A percentile compares a stretch with the other conserved stretches of the same genome.
phyloP scores from a whole-genome alignment of 805 yeast genomes.

The Nakazawaea pomicola region DNA sequence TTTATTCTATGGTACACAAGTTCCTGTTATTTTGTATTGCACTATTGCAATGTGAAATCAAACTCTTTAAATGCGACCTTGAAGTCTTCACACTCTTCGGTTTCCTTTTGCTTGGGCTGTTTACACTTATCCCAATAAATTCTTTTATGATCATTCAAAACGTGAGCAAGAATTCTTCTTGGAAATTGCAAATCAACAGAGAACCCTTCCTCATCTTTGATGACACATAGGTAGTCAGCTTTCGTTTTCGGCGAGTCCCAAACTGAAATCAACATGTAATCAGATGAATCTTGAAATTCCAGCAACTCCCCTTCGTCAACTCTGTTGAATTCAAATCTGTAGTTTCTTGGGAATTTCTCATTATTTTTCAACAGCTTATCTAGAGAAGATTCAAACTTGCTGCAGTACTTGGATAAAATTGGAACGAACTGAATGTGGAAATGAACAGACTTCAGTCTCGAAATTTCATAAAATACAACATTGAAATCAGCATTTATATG shows the following conservation, averaged over 20 bases:
- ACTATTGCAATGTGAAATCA: conserved; percentile 41
- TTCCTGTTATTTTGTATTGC: no score
- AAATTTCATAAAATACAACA: conserved; percentile 67
- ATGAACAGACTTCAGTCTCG: conserved; percentile 61
- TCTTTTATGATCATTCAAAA: conserved; percentile 56
- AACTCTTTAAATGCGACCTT: conserved; percentile 47
- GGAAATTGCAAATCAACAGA: conserved; percentile 77
- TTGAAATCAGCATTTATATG: conserved; percentile 34
- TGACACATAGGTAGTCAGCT: conserved; percentile 21
- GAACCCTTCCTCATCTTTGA: conserved; percentile 14
- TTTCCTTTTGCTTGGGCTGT: conserved; percentile 61
- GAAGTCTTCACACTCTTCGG: conserved; percentile 56
- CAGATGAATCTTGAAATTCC: conserved; percentile 25
- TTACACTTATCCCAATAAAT: conserved; percentile 74
- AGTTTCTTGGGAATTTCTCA: conserved; percentile 38
- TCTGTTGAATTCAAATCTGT: conserved; percentile 35
- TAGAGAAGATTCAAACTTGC: conserved; percentile 39
- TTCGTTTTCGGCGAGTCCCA: conserved; percentile 14
- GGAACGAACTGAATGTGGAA: conserved; percentile 77
- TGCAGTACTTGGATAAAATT: conserved; percentile 39
- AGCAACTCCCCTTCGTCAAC: conserved; percentile 16
- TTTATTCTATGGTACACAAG: no score
- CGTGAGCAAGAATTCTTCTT: conserved; percentile 66
- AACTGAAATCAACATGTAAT: conserved; percentile 31
- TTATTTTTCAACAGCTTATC: conserved; percentile 44